Evolutionary conservation across 805 yeast genomes (phyloP).

Genomic region (Saturnispora sanitii): DNA sequence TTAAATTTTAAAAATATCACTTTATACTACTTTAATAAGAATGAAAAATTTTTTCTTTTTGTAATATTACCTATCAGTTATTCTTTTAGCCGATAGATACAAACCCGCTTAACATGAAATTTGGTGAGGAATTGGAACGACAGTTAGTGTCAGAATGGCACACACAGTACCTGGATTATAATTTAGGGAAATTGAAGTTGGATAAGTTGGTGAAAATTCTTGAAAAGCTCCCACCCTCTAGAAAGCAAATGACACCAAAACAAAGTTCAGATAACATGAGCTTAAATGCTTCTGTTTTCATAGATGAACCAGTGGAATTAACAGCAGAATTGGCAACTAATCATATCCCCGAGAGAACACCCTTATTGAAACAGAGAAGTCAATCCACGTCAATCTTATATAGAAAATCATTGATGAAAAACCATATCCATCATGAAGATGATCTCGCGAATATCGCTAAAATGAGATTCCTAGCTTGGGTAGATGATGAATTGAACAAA

Average conservation of each 20-base stretch:
- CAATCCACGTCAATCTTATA: conserved; percentile 13
- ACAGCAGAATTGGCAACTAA: conserved; percentile 1
- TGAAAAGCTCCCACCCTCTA: background rate
- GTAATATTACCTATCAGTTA: too few species aligned
- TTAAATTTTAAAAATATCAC: too few species aligned
- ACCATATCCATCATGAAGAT: conserved; percentile 17
- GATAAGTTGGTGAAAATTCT: conserved; percentile 16
- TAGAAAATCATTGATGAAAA: conserved; percentile 1
- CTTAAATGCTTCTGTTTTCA: background rate
- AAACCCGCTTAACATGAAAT: too few species aligned
- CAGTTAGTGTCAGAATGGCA: conserved; percentile 85
- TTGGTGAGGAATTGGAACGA: conserved; percentile 55
- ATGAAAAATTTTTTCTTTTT: too few species aligned
- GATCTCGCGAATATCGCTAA: conserved; percentile 29
- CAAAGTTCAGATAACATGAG: background rate
- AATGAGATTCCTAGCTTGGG: conserved; percentile 50
- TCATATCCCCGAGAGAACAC: background rate
- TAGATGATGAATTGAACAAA: conserved; percentile 48
- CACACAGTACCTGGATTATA: conserved; percentile 68
- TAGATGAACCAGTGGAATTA: background rate
- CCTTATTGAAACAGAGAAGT: conserved; percentile 14
- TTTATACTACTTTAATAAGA: too few species aligned
- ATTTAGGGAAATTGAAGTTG: conserved; percentile 34
- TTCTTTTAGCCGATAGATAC: too few species aligned
- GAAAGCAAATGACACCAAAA: background rate